Conservation (phyloP, 2,329 filamentous ascomycete genomes). For the Paraphaeosphaeria sporulosa region DNA sequence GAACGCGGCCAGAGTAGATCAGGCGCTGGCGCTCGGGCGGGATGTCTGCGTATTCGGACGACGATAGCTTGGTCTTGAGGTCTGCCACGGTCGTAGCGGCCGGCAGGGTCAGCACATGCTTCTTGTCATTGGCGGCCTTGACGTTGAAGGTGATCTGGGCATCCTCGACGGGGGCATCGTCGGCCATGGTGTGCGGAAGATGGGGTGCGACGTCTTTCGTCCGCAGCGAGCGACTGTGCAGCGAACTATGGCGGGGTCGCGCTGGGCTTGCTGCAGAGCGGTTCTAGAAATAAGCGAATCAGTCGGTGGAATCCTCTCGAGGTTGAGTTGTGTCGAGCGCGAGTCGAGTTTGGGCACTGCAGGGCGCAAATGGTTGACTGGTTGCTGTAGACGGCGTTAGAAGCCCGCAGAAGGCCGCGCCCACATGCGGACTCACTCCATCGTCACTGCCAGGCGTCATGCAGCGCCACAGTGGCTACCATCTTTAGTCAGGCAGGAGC, state of each 20-base stretch:
- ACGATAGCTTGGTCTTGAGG: conserved; percentile 87
- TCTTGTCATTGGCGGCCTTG: conserved; percentile 92
- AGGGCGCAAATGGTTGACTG: conserved; percentile 5
- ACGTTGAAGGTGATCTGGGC: conserved; percentile 92
- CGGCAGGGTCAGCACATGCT: conserved; percentile 82
- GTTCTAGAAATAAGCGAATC: conserved; percentile 7
- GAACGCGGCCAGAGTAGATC: conserved; percentile 95
- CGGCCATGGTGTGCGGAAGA: conserved; percentile 63
- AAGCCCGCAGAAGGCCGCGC: conserved; percentile 37
- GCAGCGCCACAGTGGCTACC: conserved; percentile 10
- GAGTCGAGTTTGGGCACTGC: conserved; percentile 9
- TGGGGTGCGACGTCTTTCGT: not conserved
- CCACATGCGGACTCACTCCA: conserved; percentile 6
- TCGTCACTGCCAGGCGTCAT: conserved; percentile 12
- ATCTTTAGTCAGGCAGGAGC: not conserved
- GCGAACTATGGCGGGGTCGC: conserved; percentile 12
- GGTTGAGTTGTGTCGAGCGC: not conserved
- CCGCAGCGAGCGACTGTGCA: conserved; percentile 17
- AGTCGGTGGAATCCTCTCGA: not conserved
- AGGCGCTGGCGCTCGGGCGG: conserved; percentile 88
- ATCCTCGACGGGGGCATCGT: conserved; percentile 69
- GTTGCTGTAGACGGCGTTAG: conserved; percentile 29
- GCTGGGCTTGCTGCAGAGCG: not conserved
- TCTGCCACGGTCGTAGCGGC: conserved; percentile 80
- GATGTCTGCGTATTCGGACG: conserved; percentile 83